Conservation (phyloP, 2,329 filamentous ascomycete genomes). For the Pleomassaria siparia region DNA sequence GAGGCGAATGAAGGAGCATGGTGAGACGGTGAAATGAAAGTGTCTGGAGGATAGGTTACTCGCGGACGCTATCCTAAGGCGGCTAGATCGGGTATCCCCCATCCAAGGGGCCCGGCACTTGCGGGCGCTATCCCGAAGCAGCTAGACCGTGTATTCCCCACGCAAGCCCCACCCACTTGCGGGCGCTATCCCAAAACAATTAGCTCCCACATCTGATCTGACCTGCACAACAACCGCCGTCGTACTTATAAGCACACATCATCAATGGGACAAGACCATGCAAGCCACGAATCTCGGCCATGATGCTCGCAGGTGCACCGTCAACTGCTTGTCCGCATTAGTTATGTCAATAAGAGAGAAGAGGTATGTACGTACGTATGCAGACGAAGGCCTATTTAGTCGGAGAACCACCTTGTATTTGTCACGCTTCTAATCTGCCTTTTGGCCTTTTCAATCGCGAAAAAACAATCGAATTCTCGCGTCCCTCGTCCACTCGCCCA, state of each 20-base stretch:
- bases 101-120: neutral
- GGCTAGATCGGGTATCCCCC: conserved; percentile 6
- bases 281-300: neutral
- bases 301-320: neutral
- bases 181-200: conserved; percentile 9
- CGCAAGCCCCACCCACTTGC: neutral
- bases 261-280: neutral
- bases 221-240: neutral
- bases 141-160: conserved; percentile 6
- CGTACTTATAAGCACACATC: neutral
- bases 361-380: neutral
- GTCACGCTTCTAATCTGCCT: neutral
- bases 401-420: neutral
- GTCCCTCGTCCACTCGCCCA: neutral
- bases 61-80: conserved; percentile 10
- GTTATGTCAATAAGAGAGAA: no score
- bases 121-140: conserved; percentile 10
- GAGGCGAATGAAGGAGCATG: neutral
- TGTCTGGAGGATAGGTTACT: neutral
- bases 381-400: neutral
- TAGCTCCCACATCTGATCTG: conserved; percentile 9
- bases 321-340: neutral
- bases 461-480: no score
- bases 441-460: neutral
- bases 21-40: neutral